Evolutionary conservation across 441 rosid genomes (phyloP).

Genomic region (Jatropha multifida): DNA sequence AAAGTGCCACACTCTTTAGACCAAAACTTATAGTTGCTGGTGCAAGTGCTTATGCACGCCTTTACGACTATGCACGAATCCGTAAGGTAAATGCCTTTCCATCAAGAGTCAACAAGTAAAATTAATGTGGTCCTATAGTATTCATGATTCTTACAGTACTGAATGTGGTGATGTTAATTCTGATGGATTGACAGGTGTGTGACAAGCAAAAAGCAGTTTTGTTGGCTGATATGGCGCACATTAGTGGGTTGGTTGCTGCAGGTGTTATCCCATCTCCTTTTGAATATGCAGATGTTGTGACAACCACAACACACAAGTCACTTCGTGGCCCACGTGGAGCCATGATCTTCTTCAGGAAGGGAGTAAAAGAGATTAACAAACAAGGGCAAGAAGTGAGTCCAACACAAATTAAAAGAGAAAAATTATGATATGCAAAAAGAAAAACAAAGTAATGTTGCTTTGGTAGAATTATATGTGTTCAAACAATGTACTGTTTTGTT

Average conservation of each 20-base stretch:
- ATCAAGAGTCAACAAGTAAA: conserved; percentile 13
- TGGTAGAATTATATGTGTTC: no score
- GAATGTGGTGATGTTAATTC: conserved; percentile 5
- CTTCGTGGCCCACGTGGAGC: conserved; percentile 99
- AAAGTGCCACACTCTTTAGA: conserved; percentile 80
- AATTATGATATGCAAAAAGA: background rate
- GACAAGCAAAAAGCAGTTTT: conserved; percentile 89
- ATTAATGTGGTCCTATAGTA: background rate
- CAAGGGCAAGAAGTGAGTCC: conserved; percentile 85
- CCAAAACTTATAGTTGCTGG: conserved; percentile 98
- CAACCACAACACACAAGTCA: conserved; percentile 97
- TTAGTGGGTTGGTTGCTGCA: conserved; percentile 96
- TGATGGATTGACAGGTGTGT: conserved; percentile 62
- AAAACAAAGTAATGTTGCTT: background rate
- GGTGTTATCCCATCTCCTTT: conserved; percentile 98
- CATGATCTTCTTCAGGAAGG: conserved; percentile 97
- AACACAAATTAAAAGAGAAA: conserved; percentile 8
- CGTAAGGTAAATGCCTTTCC: conserved; percentile 60
- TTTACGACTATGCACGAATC: conserved; percentile 87
- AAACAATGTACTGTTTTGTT: background rate
- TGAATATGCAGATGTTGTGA: conserved; percentile 96
- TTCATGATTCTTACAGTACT: conserved; percentile 9
- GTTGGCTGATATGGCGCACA: conserved; percentile 97
- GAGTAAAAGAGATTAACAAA: conserved; percentile 81
- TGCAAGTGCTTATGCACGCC: conserved; percentile 97